Conservation (phyloP, 2,329 filamentous ascomycete species). For the Trichophyton rubrum region DNA sequence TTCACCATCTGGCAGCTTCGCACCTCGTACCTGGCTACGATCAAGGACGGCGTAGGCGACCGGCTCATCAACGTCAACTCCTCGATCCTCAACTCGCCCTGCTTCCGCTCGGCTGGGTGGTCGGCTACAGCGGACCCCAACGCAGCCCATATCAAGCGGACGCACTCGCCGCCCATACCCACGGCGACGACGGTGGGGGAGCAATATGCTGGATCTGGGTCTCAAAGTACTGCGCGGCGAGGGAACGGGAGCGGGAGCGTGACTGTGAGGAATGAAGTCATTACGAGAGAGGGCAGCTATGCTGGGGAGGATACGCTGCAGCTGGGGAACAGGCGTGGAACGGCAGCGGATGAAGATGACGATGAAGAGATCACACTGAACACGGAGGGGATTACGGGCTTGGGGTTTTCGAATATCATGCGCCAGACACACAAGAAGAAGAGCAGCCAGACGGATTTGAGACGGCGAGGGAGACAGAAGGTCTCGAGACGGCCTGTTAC, state of each 20-base stretch:
- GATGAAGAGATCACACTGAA: constrained; percentile 43
- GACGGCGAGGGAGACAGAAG: constrained; percentile 15
- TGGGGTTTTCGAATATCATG: neutral
- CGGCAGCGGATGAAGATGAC: constrained; percentile 38
- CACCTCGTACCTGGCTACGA: constrained; percentile 50
- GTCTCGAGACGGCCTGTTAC: constrained; percentile 18
- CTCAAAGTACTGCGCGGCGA: constrained; percentile 47
- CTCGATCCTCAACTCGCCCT: constrained; percentile 49
- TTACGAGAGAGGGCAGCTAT: constrained; percentile 20
- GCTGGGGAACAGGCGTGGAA: constrained; percentile 15
- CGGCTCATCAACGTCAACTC: constrained; percentile 53
- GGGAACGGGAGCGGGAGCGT: constrained; percentile 9
- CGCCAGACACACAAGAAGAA: constrained; percentile 4
- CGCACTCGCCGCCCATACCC: constrained; percentile 55
- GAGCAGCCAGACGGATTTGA: constrained; percentile 9
- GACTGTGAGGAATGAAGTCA: constrained; percentile 9
- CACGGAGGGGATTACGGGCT: neutral
- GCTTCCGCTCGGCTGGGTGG: constrained; percentile 55
- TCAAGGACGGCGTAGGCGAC: constrained; percentile 55
- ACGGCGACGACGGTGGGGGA: constrained; percentile 44
- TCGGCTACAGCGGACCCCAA: constrained; percentile 32
- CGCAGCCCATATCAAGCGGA: constrained; percentile 46
- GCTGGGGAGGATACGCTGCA: constrained; percentile 14
- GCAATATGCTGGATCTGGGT: neutral
- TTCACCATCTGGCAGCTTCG: constrained; percentile 56